Conservation (phyloP, 495 filamentous ascomycete genomes). For the Hypoxylon perforatum region DNA sequence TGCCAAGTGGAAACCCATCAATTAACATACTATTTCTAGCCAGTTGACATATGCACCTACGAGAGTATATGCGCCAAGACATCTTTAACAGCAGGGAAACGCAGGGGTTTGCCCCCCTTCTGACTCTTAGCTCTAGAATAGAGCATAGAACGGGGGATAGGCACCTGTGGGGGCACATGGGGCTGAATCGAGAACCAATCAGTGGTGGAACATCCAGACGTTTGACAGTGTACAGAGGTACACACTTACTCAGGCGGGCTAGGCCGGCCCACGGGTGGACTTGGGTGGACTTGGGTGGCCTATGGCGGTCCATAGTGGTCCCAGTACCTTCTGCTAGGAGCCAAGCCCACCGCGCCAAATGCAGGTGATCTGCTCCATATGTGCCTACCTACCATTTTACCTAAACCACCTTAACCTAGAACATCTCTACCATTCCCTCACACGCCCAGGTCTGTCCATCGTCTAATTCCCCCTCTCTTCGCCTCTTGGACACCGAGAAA, state of each 20-base stretch:
- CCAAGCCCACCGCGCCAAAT: conserved; percentile 31
- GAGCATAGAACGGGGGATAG: conserved; percentile 17
- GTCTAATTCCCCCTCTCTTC: conserved; percentile 17
- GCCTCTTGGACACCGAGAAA: conserved; percentile 30
- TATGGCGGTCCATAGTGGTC: neutral
- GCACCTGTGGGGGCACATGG: conserved; percentile 29
- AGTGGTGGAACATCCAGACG: conserved; percentile 18
- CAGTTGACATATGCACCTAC: conserved; percentile 29
- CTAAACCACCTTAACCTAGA: neutral
- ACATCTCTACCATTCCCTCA: neutral
- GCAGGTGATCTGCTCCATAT: conserved; percentile 42
- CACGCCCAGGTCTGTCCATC: conserved; percentile 3
- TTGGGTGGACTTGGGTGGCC: too few species aligned
- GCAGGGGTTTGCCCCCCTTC: neutral
- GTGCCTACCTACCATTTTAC: conserved; percentile 22
- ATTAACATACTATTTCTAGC: too few species aligned
- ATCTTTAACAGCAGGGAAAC: neutral
- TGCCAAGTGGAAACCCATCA: conserved; percentile 30
- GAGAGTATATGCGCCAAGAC: conserved; percentile 25
- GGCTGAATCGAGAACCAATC: conserved; percentile 30
- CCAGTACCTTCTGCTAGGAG: conserved; percentile 13
- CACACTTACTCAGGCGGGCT: conserved; percentile 32
- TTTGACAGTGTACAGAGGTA: conserved; percentile 15
- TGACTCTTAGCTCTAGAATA: neutral
- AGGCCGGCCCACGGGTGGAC: conserved; percentile 23